Base-by-base conservation (phyloP, 495 filamentous ascomycete species). In the Entonaema liquescens region DNA sequence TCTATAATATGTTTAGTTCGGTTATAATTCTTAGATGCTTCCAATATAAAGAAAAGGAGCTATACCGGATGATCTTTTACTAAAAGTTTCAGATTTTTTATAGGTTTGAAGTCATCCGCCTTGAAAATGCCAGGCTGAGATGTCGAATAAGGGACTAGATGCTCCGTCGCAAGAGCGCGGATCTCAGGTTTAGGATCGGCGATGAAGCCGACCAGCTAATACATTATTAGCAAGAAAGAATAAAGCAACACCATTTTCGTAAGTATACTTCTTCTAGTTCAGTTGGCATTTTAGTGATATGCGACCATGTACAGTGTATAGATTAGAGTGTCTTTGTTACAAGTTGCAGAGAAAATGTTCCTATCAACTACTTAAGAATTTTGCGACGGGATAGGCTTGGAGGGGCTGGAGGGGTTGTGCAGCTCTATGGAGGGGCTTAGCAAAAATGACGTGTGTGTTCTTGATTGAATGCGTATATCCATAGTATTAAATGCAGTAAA, bases 81-180 rank as follows among this genome's bases (percentile, higher is more conserved):
- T 21, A 98, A 79, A n/a, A 97, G 85, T 78, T 97, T 99, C 57
- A 98, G 83, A 74, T 98, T 91, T 71, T 90, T 92, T 28, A 98
- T 81, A 0, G 95, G 94, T 42, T 87, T 79, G n/a, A 96, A 81
- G 59, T 93, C 84, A 5, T 92, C 84, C 8, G 84, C 85, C 79
- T 97, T 98, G 84, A 99, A 99, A 8, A 99, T 86, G 2, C 81
- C 78, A 0, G 92, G 92, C 70, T 97, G 87, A 2, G 89, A 83
- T 12, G 84, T 86, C 5, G 95, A 96, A 79, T 92, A 98, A 5
- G 91, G 90, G 40, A 96, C 90, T 25, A 97, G 85, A 64, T 95
- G 91, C 77, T 97, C 95, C 47, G 89, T 89, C 15, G 95, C 94
- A 89, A 79, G 73, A 55, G 76, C 71, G 58, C 94, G 89, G 62